phyloP scores from a whole-genome alignment of 805 yeast species.

The Myxozyma kluyveri region DNA sequence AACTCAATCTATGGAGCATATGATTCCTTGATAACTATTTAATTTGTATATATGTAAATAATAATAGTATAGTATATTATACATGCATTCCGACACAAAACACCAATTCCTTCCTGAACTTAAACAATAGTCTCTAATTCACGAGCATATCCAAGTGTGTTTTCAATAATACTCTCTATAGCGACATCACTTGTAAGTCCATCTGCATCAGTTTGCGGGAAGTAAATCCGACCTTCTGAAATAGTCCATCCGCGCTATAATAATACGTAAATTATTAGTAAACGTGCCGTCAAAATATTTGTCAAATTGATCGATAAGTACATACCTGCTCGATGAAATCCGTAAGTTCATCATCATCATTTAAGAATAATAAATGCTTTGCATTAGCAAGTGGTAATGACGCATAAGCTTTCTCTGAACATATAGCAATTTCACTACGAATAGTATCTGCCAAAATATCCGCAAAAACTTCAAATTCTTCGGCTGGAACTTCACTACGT shows the following conservation, averaged over 20 bases:
- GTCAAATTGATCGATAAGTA: too few species aligned
- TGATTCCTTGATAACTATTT: neutral
- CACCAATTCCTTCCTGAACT: neutral
- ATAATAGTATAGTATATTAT: slow-evolving; percentile 8
- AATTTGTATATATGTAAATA: neutral
- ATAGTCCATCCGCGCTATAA: slow-evolving; percentile 57
- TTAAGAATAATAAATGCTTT: slow-evolving; percentile 71
- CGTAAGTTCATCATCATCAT: slow-evolving; percentile 53
- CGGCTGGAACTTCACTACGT: slow-evolving; percentile 49
- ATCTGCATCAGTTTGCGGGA: slow-evolving; percentile 37
- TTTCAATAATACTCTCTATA: slow-evolving; percentile 53
- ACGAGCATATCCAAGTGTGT: slow-evolving; percentile 80
- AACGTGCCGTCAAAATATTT: neutral
- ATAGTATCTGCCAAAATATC: slow-evolving; percentile 59
- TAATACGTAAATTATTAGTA: neutral
- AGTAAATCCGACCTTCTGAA: slow-evolving; percentile 44
- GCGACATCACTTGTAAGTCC: slow-evolving; percentile 42
- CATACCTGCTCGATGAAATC: slow-evolving; percentile 48
- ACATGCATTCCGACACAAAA: neutral
- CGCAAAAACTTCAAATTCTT: slow-evolving; percentile 77
- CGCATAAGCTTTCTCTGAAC: slow-evolving; percentile 75
- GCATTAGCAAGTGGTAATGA: slow-evolving; percentile 78
- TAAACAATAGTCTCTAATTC: slow-evolving; percentile 89
- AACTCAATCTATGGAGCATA: slow-evolving; percentile 68
- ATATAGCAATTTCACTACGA: slow-evolving; percentile 78